phyloP scores from a whole-genome alignment of 78 protist species.

The Planoprotostelium fungivorum region DNA sequence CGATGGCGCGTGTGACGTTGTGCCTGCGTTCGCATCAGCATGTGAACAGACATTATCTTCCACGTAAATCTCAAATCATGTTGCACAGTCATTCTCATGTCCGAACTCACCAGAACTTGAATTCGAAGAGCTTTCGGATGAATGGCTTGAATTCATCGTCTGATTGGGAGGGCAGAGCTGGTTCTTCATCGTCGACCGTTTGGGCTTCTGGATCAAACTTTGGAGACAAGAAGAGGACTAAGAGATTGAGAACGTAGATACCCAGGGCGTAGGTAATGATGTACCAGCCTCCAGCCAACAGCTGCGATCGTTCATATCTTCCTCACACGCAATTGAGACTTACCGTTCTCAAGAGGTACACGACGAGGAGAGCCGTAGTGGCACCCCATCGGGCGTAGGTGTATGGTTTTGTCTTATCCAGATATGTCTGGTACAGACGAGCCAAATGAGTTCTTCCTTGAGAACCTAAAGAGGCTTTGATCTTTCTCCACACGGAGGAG shows the following conservation, averaged over 20 bases:
- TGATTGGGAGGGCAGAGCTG: slow-evolving; percentile 64
- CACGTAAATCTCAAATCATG: no score
- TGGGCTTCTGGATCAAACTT: slow-evolving; percentile 73
- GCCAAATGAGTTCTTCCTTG: neutral
- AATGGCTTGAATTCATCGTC: slow-evolving; percentile 90
- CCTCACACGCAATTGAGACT: neutral
- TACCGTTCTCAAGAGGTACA: neutral
- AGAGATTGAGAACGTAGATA: slow-evolving; percentile 81
- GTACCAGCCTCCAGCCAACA: slow-evolving; percentile 68
- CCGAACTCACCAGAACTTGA: slow-evolving; percentile 80
- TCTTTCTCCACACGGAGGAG: no score
- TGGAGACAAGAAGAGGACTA: slow-evolving; percentile 87
- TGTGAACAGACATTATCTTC: neutral
- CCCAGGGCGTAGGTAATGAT: slow-evolving; percentile 90
- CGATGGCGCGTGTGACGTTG: slow-evolving; percentile 34
- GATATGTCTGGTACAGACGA: neutral
- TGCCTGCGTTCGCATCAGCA: slow-evolving; percentile 34
- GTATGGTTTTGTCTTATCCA: neutral
- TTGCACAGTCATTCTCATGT: neutral
- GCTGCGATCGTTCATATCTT: neutral
- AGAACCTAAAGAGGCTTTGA: neutral
- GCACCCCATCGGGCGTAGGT: neutral
- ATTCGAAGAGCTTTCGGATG: slow-evolving; percentile 84
- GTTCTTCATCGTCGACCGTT: slow-evolving; percentile 34
- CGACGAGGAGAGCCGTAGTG: neutral